Percentiles rank a stretch among this genome's conserved stretches.
phyloP scores from a whole-genome alignment of 441 rosid genomes.

The Aleurites moluccanus region DNA sequence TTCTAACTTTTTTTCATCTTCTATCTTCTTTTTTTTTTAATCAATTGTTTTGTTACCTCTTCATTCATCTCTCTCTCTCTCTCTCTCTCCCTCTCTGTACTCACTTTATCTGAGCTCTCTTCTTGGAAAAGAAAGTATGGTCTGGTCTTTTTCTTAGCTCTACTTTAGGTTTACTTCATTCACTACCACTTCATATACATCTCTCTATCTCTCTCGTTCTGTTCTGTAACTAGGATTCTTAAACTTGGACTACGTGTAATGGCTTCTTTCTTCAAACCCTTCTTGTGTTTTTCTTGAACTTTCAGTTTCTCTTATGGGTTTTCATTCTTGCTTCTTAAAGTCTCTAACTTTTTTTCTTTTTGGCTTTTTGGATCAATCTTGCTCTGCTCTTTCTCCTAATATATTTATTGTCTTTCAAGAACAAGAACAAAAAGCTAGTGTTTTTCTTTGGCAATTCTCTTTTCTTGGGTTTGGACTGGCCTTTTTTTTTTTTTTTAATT shows the following conservation, averaged over 20 bases:
- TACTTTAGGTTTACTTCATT: conserved; percentile 22
- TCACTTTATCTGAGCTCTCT: conserved; percentile 3
- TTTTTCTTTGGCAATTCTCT: background rate
- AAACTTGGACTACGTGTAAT: conserved; percentile 4
- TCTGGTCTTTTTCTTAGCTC: conserved; percentile 40
- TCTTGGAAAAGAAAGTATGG: conserved; percentile 37
- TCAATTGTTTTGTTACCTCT: conserved; percentile 2
- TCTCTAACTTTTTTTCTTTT: no score
- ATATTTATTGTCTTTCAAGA: background rate
- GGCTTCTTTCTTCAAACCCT: background rate
- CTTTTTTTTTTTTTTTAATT: no score
- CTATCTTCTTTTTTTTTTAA: background rate
- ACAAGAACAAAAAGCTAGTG: background rate
- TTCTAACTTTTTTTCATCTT: background rate
- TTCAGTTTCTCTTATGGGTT: background rate
- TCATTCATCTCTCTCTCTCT: conserved; percentile 21
- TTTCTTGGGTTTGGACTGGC: no score
- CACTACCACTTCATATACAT: background rate
- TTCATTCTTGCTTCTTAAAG: background rate
- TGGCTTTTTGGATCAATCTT: no score
- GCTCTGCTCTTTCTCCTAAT: no score
- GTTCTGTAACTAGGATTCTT: conserved; percentile 12
- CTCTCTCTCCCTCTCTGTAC: background rate
- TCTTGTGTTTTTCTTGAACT: background rate
- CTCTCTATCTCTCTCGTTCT: background rate